A percentile compares a stretch with the other conserved stretches of the same genome.
Evolutionary conservation across 2,329 filamentous ascomycete species (phyloP).

Genomic region (Aspergillus sojae): DNA sequence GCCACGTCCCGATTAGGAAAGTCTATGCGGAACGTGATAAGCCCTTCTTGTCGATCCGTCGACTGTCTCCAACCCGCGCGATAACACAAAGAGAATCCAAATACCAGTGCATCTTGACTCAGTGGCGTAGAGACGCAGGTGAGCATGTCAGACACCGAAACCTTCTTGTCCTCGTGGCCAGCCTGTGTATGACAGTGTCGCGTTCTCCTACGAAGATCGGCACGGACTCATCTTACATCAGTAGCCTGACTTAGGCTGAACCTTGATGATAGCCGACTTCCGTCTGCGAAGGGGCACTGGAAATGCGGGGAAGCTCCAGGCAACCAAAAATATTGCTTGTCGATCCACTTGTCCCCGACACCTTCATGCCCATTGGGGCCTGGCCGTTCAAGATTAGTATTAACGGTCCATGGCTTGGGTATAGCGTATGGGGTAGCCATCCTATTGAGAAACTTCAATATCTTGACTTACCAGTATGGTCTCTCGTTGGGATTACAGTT

Average conservation of each 20-base stretch:
- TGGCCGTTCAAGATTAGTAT: neutral
- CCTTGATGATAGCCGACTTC: neutral
- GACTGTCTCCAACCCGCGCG: neutral
- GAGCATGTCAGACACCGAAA: neutral
- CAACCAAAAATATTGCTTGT: neutral
- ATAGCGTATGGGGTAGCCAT: neutral
- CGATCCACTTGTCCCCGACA: neutral
- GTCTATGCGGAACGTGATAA: slow-evolving; percentile 9
- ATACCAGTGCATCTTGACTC: neutral
- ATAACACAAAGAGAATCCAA: neutral
- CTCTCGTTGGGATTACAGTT: neutral
- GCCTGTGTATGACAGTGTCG: neutral
- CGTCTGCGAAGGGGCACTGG: neutral
- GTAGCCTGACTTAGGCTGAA: neutral
- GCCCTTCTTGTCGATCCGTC: slow-evolving; percentile 9
- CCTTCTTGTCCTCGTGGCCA: neutral
- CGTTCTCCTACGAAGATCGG: neutral
- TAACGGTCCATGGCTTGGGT: neutral
- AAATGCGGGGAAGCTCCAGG: slow-evolving; percentile 1
- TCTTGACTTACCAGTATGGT: neutral
- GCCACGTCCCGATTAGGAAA: slow-evolving; percentile 8
- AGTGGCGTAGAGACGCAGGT: neutral
- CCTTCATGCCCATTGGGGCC: neutral
- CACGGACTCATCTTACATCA: neutral
- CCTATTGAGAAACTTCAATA: neutral